phyloP scores from a whole-genome alignment of 352 stramenopile species.

The Globisporangium irregulare region DNA sequence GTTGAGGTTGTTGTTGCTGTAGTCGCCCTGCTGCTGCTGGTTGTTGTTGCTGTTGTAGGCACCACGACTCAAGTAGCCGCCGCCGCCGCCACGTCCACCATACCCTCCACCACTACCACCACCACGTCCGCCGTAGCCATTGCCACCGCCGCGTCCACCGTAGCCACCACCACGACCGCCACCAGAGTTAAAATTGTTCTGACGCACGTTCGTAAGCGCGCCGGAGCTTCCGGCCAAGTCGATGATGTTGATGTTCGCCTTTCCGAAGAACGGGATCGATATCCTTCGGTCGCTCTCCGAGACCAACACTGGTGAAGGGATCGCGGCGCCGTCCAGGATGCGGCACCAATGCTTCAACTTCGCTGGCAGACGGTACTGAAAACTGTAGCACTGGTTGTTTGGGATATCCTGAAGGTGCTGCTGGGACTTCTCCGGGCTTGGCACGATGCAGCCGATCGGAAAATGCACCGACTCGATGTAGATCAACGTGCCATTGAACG shows the following conservation, averaged over 20 bases:
- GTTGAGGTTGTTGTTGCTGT: constrained; percentile 68
- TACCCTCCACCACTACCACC: constrained; percentile 21
- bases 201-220: constrained; percentile 57
- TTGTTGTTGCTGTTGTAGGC: constrained; percentile 27
- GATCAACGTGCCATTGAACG: constrained; percentile 67
- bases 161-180: constrained; percentile 29
- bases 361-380: constrained; percentile 64
- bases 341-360: constrained; percentile 52
- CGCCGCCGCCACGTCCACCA: constrained; percentile 19
- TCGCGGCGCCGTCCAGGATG: constrained; percentile 50
- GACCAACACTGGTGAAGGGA: constrained; percentile 42
- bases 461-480: constrained; percentile 77
- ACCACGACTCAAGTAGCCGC: constrained; percentile 18
- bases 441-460: constrained; percentile 67
- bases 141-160: constrained; percentile 20
- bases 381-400: constrained; percentile 88
- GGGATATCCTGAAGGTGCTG: constrained; percentile 67
- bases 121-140: constrained; percentile 15
- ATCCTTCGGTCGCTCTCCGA: constrained; percentile 64
- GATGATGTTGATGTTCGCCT: constrained; percentile 84
- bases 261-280: constrained; percentile 77
- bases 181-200: constrained; percentile 40
- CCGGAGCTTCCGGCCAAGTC: constrained; percentile 59
- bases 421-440: constrained; percentile 75
- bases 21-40: constrained; percentile 22